Evolutionary conservation across 2,329 filamentous ascomycete species (phyloP).

Genomic region (Ophiostoma piceae): DNA sequence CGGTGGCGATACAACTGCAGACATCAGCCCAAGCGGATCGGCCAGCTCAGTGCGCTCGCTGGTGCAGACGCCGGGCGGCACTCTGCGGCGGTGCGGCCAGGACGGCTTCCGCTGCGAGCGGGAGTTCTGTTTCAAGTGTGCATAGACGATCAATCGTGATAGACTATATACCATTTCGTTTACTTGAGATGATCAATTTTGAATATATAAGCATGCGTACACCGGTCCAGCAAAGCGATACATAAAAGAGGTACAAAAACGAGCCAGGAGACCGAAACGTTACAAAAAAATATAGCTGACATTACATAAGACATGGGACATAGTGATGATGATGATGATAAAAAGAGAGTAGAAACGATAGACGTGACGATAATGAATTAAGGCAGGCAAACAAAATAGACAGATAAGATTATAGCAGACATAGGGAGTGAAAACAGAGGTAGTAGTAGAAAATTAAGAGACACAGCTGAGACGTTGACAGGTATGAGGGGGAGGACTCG

Average conservation of each 20-base stretch:
- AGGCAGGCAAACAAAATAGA: background rate
- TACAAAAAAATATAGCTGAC: background rate
- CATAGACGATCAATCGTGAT: background rate
- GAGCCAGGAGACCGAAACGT: background rate
- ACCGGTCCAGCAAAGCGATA: background rate
- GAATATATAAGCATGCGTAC: background rate
- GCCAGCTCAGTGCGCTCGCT: slow-evolving; percentile 21
- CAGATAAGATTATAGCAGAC: background rate
- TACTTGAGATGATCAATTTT: background rate
- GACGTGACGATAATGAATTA: background rate
- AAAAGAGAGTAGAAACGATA: background rate
- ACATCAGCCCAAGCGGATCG: slow-evolving; percentile 28
- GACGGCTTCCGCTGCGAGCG: slow-evolving; percentile 52
- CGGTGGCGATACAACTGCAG: background rate
- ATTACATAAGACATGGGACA: slow-evolving; percentile 3
- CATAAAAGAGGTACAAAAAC: background rate
- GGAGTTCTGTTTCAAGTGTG: slow-evolving; percentile 56
- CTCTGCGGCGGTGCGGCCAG: slow-evolving; percentile 48
- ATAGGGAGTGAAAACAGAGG: background rate
- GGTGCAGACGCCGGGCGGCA: slow-evolving; percentile 47
- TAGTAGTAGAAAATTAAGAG: background rate
- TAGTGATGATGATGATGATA: background rate
- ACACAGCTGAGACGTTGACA: background rate
- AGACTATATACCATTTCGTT: background rate
- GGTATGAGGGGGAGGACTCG: background rate